Conservation (phyloP, 73 alveolate genomes). For the Breviolum minutum region DNA sequence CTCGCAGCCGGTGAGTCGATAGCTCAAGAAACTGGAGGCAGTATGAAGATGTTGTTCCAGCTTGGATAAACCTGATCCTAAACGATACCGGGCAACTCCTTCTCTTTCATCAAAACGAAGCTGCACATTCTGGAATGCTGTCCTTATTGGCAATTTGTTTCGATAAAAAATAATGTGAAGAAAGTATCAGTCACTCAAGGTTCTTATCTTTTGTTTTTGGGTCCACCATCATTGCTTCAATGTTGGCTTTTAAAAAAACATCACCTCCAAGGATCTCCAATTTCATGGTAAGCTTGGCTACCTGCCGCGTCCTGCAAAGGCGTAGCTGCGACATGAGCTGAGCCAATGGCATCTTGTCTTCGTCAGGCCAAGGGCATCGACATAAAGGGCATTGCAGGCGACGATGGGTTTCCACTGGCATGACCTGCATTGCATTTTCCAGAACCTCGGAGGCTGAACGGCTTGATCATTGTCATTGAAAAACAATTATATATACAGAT, state of each 20-base stretch:
- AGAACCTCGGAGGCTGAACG: not conserved
- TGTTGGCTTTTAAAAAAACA: not conserved
- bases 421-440: not conserved
- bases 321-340: constrained; percentile 21
- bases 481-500: not conserved
- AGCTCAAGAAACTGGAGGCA: constrained; percentile 36
- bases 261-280: not conserved
- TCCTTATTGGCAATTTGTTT: not conserved
- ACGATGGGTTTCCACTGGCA: constrained; percentile 41
- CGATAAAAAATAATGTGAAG: not conserved
- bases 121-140: not conserved
- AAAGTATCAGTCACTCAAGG: not conserved
- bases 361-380: constrained; percentile 51
- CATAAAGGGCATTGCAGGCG: constrained; percentile 49
- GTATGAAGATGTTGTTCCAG: constrained; percentile 13
- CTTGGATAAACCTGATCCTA: constrained; percentile 12
- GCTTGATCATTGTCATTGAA: not conserved
- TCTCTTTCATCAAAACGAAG: constrained; percentile 40
- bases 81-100: not conserved
- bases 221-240: not conserved
- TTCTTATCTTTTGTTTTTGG: no score
- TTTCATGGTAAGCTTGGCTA: constrained; percentile 10
- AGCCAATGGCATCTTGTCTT: not conserved
- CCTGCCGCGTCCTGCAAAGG: not conserved
- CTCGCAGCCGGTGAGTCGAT: constrained; percentile 16